Evolutionary conservation across 78 protist genomes (phyloP).

Genomic region (Goniomonas avonlea): DNA sequence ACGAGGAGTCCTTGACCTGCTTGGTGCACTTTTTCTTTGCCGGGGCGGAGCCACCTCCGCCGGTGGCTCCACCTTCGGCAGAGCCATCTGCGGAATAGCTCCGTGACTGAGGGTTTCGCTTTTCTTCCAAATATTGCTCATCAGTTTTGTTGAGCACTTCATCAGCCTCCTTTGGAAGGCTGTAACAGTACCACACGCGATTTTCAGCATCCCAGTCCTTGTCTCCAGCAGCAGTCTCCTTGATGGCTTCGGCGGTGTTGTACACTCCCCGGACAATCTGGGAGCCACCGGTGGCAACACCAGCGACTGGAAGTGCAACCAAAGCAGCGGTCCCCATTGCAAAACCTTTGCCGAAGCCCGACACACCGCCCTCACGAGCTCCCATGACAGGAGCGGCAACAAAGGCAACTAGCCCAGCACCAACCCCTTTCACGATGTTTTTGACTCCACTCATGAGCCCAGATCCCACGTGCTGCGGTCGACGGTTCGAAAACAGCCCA

Average conservation of each 20-base stretch:
- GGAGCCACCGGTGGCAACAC: neutral
- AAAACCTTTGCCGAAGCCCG: neutral
- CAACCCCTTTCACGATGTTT: neutral
- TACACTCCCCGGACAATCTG: neutral
- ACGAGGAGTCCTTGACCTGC: neutral
- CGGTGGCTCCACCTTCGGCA: neutral
- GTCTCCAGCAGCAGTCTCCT: neutral
- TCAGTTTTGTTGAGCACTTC: neutral
- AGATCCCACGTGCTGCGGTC: neutral
- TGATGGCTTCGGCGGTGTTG: neutral
- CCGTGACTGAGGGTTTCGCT: too few species aligned
- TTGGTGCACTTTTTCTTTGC: neutral
- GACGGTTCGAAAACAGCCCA: slow-evolving; percentile 6
- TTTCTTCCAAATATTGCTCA: neutral
- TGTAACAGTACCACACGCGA: neutral
- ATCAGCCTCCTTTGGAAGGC: neutral
- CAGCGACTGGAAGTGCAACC: slow-evolving; percentile 7
- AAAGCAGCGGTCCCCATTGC: neutral
- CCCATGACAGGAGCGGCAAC: slow-evolving; percentile 7
- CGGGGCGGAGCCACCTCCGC: neutral
- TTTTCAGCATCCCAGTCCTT: neutral
- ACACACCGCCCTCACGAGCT: neutral
- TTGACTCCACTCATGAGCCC: neutral
- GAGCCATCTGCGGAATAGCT: neutral
- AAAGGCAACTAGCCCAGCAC: neutral